Evolutionary conservation across 1,284 basidiomycete species (phyloP).

Genomic region (Sphagnurus paluster): DNA sequence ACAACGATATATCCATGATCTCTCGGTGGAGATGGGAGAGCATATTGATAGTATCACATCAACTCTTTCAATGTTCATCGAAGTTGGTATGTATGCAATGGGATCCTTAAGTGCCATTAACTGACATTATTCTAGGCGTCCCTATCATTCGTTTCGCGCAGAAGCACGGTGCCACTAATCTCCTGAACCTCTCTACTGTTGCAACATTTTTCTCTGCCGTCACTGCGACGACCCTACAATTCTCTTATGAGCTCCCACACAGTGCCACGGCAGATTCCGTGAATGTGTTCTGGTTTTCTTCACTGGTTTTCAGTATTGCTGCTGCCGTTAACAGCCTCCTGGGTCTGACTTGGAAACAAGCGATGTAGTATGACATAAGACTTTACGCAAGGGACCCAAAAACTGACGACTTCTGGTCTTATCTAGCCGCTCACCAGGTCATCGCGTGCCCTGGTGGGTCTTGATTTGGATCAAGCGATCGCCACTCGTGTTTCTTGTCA

Average conservation of each 20-base stretch:
- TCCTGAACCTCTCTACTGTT: conserved; percentile 71
- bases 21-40: conserved; percentile 66
- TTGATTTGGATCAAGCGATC: conserved; percentile 80
- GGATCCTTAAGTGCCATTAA: conserved; percentile 1
- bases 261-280: conserved; percentile 44
- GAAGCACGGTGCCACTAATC: conserved; percentile 66
- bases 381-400: neutral
- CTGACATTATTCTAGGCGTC: conserved; percentile 46
- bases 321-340: conserved; percentile 74
- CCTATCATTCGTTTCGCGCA: conserved; percentile 75
- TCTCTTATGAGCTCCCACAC: conserved; percentile 48
- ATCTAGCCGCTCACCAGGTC: conserved; percentile 47
- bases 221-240: conserved; percentile 70
- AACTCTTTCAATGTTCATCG: conserved; percentile 67
- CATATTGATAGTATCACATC: conserved; percentile 67
- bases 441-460: conserved; percentile 79
- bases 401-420: conserved; percentile 15
- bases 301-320: conserved; percentile 74
- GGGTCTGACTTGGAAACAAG: conserved; percentile 74
- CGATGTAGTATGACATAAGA: conserved; percentile 64
- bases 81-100: conserved; percentile 53
- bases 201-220: conserved; percentile 80
- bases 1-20: conserved; percentile 70
- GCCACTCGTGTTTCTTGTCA: conserved; percentile 69
- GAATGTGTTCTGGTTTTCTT: conserved; percentile 73